Percentiles rank a stretch among this genome's conserved stretches.
Conservation (phyloP, 2,329 filamentous ascomycete species). For the Pseudodiploospora longispora region DNA sequence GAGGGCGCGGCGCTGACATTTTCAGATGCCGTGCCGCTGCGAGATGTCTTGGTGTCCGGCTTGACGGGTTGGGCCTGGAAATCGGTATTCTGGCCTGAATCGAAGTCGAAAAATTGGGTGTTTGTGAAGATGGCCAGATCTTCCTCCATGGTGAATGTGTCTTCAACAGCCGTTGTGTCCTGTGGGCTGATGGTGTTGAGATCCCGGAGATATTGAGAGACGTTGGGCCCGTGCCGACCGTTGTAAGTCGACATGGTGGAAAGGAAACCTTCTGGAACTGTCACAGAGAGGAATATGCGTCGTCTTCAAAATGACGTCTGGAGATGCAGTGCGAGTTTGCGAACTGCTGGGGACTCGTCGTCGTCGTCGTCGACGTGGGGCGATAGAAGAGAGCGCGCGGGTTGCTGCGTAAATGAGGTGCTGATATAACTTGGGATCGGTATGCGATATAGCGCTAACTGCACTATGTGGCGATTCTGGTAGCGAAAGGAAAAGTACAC, state of each 20-base stretch:
- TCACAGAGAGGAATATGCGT: too few species aligned
- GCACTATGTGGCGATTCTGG: too few species aligned
- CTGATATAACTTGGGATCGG: too few species aligned
- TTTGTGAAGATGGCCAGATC: constrained; percentile 76
- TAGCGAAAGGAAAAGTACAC: too few species aligned
- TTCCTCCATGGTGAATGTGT: constrained; percentile 57
- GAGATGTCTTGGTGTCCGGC: constrained; percentile 27
- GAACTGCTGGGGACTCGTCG: too few species aligned
- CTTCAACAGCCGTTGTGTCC: constrained; percentile 41
- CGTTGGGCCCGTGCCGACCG: constrained; percentile 73
- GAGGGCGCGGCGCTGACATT: constrained; percentile 32
- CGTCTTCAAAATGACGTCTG: too few species aligned
- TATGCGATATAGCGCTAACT: too few species aligned
- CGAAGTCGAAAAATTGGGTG: constrained; percentile 73
- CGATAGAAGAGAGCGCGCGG: too few species aligned
- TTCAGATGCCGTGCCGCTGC: constrained; percentile 26
- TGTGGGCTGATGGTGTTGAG: constrained; percentile 68
- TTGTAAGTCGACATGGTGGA: constrained; percentile 61
- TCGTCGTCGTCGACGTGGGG: too few species aligned
- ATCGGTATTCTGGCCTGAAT: constrained; percentile 54
- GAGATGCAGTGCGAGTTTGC: too few species aligned
- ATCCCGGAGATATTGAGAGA: constrained; percentile 82
- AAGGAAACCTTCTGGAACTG: too few species aligned
- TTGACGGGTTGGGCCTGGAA: constrained; percentile 44
- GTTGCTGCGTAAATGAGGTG: too few species aligned